Evolutionary conservation across 1,284 basidiomycete genomes (phyloP), one percentile per base, ranked within the genome.

Genomic region (Xerocomus tenax): DNA sequence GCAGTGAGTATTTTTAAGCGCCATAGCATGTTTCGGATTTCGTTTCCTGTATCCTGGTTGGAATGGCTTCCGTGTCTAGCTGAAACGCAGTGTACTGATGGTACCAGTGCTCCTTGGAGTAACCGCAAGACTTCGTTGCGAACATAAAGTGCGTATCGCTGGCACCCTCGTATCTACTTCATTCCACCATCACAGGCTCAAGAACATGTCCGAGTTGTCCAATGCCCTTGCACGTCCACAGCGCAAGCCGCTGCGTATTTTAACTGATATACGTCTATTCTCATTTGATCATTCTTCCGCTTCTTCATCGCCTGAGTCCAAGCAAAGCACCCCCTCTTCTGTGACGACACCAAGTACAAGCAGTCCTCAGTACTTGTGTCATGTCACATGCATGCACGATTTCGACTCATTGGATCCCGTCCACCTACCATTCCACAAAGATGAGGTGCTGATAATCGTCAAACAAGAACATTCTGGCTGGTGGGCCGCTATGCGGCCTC

Each of bases 401-500:
- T 87, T 83, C 57, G 60, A 71, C 18, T 75, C 82, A 2, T 68
- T 73, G 16, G 86, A 87, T 55, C 66, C 71, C 10, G 75, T 74
- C 58, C 79, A 82, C 52, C 72, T 87, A 15, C 68, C 76, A 1
- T 86, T 87, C 63, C 65, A 64, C 34, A 76, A 77, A 66, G 77
- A 79, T 54, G 85, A 87, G 55, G 74, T 87, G 10, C 66, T 88
- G 26, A 74, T 78, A 26, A 71, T 88, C 44, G 71, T 87, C 36
- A 79, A 78, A 64, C 72, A 75, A 61, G 83, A 87, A 63, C 71
- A 74, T n/a, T 77, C 78, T 4, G 85, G 86, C 7, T 87, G 85
- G 85, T 87, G 84, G 83, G 84, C 82, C 25, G 86, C 85, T 26
- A 74, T 82, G 63, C 73, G 77, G n/a, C 68, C 67, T 8, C 73